phyloP scores from a whole-genome alignment of 1,284 basidiomycete species.

The Entoloma clypeatum region DNA sequence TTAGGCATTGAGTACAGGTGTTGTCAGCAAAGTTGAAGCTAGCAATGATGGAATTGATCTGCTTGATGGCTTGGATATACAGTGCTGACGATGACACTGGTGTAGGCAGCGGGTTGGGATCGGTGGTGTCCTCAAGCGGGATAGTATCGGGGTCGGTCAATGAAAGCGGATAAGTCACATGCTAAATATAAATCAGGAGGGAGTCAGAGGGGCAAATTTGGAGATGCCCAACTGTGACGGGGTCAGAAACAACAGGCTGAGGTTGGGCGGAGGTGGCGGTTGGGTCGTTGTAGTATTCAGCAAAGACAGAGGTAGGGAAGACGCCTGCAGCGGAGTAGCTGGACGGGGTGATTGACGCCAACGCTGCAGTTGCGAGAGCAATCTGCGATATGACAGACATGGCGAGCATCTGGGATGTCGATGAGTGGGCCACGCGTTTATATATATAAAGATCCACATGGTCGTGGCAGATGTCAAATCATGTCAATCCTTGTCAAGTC shows the following conservation, averaged over 20 bases:
- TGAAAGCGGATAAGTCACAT: constrained; percentile 49
- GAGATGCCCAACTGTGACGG: constrained; percentile 46
- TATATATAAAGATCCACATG: too few species aligned
- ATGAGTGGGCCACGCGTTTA: background rate
- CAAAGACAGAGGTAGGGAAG: constrained; percentile 61
- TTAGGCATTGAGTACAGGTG: constrained; percentile 61
- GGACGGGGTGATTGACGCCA: constrained; percentile 37
- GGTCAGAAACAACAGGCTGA: constrained; percentile 69
- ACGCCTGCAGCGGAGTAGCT: constrained; percentile 56
- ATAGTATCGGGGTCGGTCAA: constrained; percentile 60
- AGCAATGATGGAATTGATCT: constrained; percentile 49
- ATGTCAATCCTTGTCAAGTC: too few species aligned
- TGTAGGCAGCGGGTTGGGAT: constrained; percentile 64
- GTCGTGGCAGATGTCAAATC: too few species aligned
- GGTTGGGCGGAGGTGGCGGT: constrained; percentile 65
- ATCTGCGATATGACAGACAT: constrained; percentile 7
- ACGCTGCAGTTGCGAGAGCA: constrained; percentile 11
- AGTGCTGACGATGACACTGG: constrained; percentile 42
- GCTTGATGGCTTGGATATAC: constrained; percentile 47
- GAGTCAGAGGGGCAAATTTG: constrained; percentile 2
- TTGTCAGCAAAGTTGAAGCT: constrained; percentile 49
- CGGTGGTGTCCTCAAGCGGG: constrained; percentile 51
- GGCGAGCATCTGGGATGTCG: background rate
- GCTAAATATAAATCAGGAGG: constrained; percentile 31
- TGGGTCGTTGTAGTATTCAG: constrained; percentile 67